Evolutionary conservation across 768 basidiomycete genomes (phyloP), one percentile per base, ranked within the genome.

Genomic region (Mycena galericulata): DNA sequence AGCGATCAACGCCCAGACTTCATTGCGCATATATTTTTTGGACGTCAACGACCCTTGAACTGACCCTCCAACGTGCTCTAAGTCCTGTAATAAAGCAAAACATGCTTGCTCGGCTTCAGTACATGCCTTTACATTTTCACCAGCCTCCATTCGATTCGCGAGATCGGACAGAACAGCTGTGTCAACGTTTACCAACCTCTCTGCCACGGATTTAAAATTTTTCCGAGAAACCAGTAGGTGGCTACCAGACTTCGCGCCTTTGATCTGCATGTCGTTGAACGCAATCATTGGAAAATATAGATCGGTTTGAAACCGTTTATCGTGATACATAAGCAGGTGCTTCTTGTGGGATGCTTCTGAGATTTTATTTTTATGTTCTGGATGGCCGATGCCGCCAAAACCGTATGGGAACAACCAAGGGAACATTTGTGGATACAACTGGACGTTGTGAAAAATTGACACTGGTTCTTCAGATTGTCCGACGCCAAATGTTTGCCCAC

Each of bases 71-170:
- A n/a, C n/a, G n/a, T n/a, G n/a, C n/a, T n/a, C n/a, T n/a, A n/a
- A n/a, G n/a, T n/a, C n/a, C n/a, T n/a, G n/a, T n/a, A n/a, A n/a
- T n/a, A n/a, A n/a, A n/a, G n/a, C n/a, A n/a, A n/a, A n/a, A n/a
- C n/a, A n/a, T n/a, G n/a, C n/a, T n/a, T n/a, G n/a, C n/a, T n/a
- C n/a, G n/a, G n/a, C n/a, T n/a, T n/a, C n/a, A n/a, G n/a, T n/a
- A n/a, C n/a, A n/a, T n/a, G n/a, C n/a, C n/a, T 68, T 70, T 1
- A 79, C 67, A 32, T 62, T 29, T 59, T 79, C 75, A 10, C 77
- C 78, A 0, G 70, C 56, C 18, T 62, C 24, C 55, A 81, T 4
- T 27, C 49, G 11, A 7, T 17, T 22, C 8, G 45, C 20, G 5
- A 46, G 18, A 9, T 32, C 17, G 20, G 27, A 10, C 6, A 50